Evolutionary conservation across 306 rosid species (phyloP).

Genomic region (Dalbergia cultrata): DNA sequence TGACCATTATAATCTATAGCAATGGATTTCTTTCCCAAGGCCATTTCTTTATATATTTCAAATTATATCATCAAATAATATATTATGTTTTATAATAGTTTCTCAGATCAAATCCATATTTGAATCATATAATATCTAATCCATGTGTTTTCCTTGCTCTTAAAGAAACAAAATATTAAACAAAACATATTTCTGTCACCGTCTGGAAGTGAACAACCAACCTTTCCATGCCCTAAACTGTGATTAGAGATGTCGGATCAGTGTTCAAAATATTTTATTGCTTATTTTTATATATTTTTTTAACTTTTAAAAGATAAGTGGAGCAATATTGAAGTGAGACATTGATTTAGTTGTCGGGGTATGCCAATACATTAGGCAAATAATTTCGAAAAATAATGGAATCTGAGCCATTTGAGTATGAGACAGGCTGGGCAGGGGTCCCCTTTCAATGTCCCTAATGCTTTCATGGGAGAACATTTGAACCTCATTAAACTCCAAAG

Average conservation of each 20-base stretch:
- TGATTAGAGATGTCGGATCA: conserved; percentile 49
- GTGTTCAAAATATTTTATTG: conserved; percentile 30
- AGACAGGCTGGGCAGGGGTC: conserved; percentile 72
- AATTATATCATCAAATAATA: background rate
- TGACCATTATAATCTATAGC: conserved; percentile 42
- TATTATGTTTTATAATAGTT: conserved; percentile 6
- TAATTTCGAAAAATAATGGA: conserved; percentile 54
- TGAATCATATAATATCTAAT: conserved; percentile 12
- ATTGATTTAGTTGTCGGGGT: conserved; percentile 74
- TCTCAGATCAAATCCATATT: conserved; percentile 32
- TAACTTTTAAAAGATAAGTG: background rate
- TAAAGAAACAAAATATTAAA: conserved; percentile 17
- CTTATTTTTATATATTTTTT: background rate
- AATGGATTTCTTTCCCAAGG: conserved; percentile 26
- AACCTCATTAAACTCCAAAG: conserved; percentile 34
- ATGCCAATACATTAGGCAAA: conserved; percentile 53
- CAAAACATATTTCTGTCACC: conserved; percentile 33
- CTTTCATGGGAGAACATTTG: conserved; percentile 36
- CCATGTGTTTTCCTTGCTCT: background rate
- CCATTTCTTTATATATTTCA: conserved; percentile 18
- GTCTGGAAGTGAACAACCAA: conserved; percentile 35
- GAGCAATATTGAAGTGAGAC: conserved; percentile 59
- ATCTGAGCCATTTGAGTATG: conserved; percentile 56
- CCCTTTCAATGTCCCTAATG: conserved; percentile 49
- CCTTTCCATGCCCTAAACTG: conserved; percentile 21